These are phyloP conservation scores for Nothomitra cinnamomea DNA, from an alignment of 2,329 filamentous ascomycete species.

Conservation along the genomic window DNA sequence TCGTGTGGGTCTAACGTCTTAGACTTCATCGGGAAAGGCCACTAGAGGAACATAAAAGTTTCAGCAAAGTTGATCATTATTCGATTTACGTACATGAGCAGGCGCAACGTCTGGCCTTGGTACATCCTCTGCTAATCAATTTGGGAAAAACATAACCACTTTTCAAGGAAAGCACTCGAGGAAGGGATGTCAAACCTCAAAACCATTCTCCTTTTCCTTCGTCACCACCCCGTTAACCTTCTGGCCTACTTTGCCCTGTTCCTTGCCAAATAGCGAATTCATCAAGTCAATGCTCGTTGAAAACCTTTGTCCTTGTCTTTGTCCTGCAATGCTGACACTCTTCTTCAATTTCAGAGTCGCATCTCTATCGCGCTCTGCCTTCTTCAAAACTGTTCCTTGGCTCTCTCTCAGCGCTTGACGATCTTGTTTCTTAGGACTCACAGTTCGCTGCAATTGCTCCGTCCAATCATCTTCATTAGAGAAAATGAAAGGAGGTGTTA, in stretches of 20 bases:
- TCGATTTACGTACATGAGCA: slow-evolving; percentile 24
- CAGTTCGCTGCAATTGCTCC: slow-evolving; percentile 81
- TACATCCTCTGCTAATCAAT: background rate
- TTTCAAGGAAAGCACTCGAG: slow-evolving; percentile 24
- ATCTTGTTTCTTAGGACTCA: slow-evolving; percentile 86
- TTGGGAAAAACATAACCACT: slow-evolving; percentile 10
- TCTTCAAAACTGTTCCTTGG: slow-evolving; percentile 33
- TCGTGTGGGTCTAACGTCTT: slow-evolving; percentile 49
- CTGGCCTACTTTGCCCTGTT: slow-evolving; percentile 35
- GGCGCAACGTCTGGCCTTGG: slow-evolving; percentile 11
- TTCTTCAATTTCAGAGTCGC: slow-evolving; percentile 10
- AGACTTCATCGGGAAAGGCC: slow-evolving; percentile 66
- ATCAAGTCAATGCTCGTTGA: slow-evolving; percentile 86
- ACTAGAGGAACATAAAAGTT: slow-evolving; percentile 38
- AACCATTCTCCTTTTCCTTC: slow-evolving; percentile 45
- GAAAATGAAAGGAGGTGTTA: slow-evolving; percentile 17
- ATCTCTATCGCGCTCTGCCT: background rate
- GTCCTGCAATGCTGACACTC: slow-evolving; percentile 9
- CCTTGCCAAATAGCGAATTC: slow-evolving; percentile 77
- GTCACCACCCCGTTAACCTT: slow-evolving; percentile 36
- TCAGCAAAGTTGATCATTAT: slow-evolving; percentile 20
- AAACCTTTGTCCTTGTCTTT: slow-evolving; percentile 49
- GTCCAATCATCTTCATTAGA: slow-evolving; percentile 60
- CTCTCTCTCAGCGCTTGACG: slow-evolving; percentile 52
- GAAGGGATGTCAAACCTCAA: slow-evolving; percentile 68